Evolutionary conservation across 1,284 basidiomycete species (phyloP).

Genomic region (Kwoniella shivajii): DNA sequence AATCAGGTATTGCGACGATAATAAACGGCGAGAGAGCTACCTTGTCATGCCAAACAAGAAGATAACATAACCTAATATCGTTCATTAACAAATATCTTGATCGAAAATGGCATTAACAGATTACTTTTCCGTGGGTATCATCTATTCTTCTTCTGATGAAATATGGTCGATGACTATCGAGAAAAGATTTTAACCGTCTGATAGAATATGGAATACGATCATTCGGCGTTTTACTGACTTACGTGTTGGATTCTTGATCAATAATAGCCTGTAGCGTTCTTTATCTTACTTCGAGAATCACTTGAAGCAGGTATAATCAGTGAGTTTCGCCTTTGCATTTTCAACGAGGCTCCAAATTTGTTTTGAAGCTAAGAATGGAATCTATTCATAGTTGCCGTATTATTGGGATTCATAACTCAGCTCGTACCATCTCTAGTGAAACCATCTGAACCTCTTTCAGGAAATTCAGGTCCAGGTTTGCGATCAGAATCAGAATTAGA

Average conservation of each 20-base stretch:
- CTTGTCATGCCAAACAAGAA: no score
- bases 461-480: no score
- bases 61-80: no score
- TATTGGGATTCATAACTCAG: conserved; percentile 80
- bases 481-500: neutral
- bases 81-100: neutral
- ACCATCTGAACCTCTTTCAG: conserved; percentile 4
- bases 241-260: neutral
- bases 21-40: no score
- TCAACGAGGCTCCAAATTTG: neutral
- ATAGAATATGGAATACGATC: neutral
- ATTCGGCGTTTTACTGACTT: neutral
- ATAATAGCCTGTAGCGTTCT: conserved; percentile 59
- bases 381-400: conserved; percentile 61
- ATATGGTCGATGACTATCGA: neutral
- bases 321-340: conserved; percentile 18
- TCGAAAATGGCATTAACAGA: conserved; percentile 20
- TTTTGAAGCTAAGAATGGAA: neutral
- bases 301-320: conserved; percentile 87
- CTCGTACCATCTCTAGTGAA: conserved; percentile 55
- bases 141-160: neutral
- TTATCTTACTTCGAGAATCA: conserved; percentile 86
- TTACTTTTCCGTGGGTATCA: conserved; percentile 18
- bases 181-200: no score
- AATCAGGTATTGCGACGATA: no score